Base-by-base conservation (phyloP, 2,329 filamentous ascomycete species). In the Talaromyces sp. region DNA sequence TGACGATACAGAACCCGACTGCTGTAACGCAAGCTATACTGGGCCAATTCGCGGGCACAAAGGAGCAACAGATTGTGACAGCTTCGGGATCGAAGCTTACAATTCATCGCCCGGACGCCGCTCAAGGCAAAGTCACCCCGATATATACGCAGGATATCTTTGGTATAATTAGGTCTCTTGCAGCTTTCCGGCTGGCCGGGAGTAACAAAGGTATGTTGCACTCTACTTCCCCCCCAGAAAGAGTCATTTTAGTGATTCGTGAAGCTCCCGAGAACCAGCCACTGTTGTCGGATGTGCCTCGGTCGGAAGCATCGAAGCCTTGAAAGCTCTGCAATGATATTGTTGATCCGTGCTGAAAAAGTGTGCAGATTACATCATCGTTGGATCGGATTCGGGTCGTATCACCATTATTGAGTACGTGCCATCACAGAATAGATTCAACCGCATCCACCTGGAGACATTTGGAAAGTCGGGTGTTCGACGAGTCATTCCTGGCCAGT, bases 381-480 rank as follows among this genome's bases (percentile, higher is more conserved):
- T 99, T 65, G 89, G 91, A 56, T 96, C 92, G 51, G 94, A 99
- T 77, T 97, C 94, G 28, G 94, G 94, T 63, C 89, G 94, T 51
- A 93, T 99, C 67, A 88, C 93, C 22, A 91, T 97, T 66, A 81
- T 97, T 71, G 93, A 97, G 76, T 99, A 97, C 73, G 78, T 93
- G 36, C 87, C 89, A 13, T 84, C 89, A 17, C 86, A 91, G 73
- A 96, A 96, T 72, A 85, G 86, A 51, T 97, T 99, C 75, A 87
- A 87, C 66, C 87, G 91, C 48, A 83, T 97, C 63, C 94, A 97
- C 69, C 83, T 97, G 58, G 95, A 99, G 78, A 99, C 95, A 0
- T 99, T 96, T 73, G 94, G 94, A 65, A 99, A 99, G 76, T 97
- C 94, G 7, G 95, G 94, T 37, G 84, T 97, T 55, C 87, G 95